Conservation (phyloP, 1,284 basidiomycete species). For the Ganoderma lucidum region DNA sequence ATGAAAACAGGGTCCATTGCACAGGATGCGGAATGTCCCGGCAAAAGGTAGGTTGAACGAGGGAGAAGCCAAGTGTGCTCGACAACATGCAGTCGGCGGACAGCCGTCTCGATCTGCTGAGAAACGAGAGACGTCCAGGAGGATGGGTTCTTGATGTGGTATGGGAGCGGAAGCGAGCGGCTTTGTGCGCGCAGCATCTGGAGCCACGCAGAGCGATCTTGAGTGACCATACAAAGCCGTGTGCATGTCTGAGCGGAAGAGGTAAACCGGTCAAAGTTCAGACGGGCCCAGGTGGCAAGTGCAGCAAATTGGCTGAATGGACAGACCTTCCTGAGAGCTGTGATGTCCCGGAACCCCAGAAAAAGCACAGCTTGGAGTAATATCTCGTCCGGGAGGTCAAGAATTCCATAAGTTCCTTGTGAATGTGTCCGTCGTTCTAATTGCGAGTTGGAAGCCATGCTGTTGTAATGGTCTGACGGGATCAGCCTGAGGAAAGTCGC, state of each 20-base stretch:
- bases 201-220: slow-evolving; percentile 36
- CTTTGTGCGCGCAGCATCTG: slow-evolving; percentile 27
- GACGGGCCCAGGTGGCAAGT: neutral
- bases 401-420: slow-evolving; percentile 1
- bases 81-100: slow-evolving; percentile 26
- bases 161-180: slow-evolving; percentile 26
- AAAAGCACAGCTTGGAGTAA: slow-evolving; percentile 34
- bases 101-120: slow-evolving; percentile 25
- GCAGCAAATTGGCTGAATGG: neutral
- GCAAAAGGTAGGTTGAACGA: slow-evolving; percentile 23
- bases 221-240: slow-evolving; percentile 20
- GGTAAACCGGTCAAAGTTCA: neutral
- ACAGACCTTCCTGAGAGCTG: slow-evolving; percentile 35
- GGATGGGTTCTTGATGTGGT: slow-evolving; percentile 14
- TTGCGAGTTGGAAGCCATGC: neutral
- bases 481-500: neutral
- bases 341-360: slow-evolving; percentile 32
- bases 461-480: neutral
- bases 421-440: neutral
- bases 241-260: slow-evolving; percentile 32
- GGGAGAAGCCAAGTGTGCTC: slow-evolving; percentile 31
- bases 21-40: slow-evolving; percentile 16
- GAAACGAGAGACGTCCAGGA: slow-evolving; percentile 17
- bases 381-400: slow-evolving; percentile 37
- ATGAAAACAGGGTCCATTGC: slow-evolving; percentile 23